Base-by-base conservation (phyloP, 202 grass and related monocot genomes). In the Setaria viridis region DNA sequence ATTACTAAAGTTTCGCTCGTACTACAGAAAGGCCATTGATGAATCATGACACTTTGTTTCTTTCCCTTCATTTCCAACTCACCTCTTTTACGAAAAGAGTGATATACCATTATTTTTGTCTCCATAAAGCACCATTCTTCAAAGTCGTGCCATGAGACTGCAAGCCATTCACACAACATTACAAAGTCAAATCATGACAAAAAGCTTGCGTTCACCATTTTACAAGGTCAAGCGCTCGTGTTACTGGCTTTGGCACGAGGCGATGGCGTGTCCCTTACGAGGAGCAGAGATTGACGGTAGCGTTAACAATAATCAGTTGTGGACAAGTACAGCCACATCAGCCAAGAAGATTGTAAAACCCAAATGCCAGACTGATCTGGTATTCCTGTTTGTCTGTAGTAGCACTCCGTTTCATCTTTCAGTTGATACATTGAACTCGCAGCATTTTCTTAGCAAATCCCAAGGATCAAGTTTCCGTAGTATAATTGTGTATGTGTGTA, bases 191-290 rank as follows among this genome's bases (percentile, higher is more conserved):
- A 81, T 70, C 48, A 49, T 80, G 81, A 59, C 87, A 73, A 57
- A 77, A 69, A 48, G 7, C 34, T 41, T 11, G 29, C 66, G 12
- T 32, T 15, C 54, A 45, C 48, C 37, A 37, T 11, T 43, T 77
- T 53, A 37, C 58, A 33, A 35, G 51, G 14, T 56, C 56, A 47
- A 47, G 35, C 25, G 57, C 9, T 43, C 21, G 46, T 59, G 41
- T 83, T 53, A 83, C 74, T 78, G 48, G 29, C 39, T 69, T 68
- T 62, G 37, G 45, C 71, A 71, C 16, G 50, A 58, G 49, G 33
- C 30, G 34, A 55, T 87, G 46, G 53, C 85, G 70, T 90, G 80
- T 53, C 89, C 34, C 43, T 67, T 87, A 90, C 74, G 67, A 55
- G 67, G 80, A 87, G 60, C 81, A 70, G 62, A 70, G 35, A 64